Evolutionary conservation across 208 protist genomes (phyloP).

Genomic region (Trypanosoma grayi): DNA sequence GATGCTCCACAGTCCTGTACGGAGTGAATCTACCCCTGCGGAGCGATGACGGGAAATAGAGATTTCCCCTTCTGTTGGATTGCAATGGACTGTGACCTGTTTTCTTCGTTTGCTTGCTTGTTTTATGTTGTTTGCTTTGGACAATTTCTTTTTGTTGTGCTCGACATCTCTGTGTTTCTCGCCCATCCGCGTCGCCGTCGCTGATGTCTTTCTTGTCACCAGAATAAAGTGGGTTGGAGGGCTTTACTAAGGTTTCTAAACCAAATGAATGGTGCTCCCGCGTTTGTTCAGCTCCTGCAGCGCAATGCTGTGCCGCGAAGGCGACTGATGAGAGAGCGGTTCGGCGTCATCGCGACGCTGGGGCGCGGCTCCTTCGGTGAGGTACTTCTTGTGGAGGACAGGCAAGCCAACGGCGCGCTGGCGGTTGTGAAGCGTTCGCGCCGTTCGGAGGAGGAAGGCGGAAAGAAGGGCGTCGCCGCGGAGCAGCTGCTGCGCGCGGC

Average conservation of each 20-base stretch:
- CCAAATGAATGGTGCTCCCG: background rate
- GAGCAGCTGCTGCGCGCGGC: slow-evolving; percentile 1
- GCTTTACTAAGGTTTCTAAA: background rate
- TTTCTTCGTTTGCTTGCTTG: background rate
- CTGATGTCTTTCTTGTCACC: background rate
- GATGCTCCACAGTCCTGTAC: slow-evolving; percentile 53
- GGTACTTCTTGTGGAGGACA: slow-evolving; percentile 24
- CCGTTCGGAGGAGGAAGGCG: background rate
- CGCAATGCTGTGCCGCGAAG: slow-evolving; percentile 3
- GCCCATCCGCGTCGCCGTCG: background rate
- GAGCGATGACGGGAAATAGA: background rate
- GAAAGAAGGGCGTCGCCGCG: background rate
- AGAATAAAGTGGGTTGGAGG: background rate
- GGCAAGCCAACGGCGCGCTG: background rate
- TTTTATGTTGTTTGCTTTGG: too few species aligned
- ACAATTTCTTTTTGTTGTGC: too few species aligned
- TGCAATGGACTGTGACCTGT: background rate
- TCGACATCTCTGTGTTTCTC: too few species aligned
- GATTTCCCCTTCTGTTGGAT: too few species aligned
- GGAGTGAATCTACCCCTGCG: slow-evolving; percentile 38
- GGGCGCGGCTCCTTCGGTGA: slow-evolving; percentile 25
- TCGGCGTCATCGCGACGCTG: slow-evolving; percentile 10
- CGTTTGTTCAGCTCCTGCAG: background rate
- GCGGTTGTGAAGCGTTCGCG: slow-evolving; percentile 16
- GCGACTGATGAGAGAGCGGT: slow-evolving; percentile 16